Evolutionary conservation across 2,329 filamentous ascomycete genomes (phyloP), one percentile per base, ranked within the genome.

Genomic region (Beauveria varroae): DNA sequence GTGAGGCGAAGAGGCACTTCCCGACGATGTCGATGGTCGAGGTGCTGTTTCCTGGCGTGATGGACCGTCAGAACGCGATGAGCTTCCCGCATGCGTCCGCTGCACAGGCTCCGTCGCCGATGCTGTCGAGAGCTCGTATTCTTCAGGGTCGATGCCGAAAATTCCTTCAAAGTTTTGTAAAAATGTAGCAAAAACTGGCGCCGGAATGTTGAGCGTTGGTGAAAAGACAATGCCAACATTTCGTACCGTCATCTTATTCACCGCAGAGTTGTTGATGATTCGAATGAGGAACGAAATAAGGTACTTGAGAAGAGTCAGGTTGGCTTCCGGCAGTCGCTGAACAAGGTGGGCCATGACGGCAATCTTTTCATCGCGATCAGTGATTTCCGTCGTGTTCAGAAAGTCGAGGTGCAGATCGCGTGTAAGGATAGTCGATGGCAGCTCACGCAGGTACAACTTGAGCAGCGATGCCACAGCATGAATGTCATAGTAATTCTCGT

Each of bases 171-270:
- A 97, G 69, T 98, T 93, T 65, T 95, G 93, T 62, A 99, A 81
- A 73, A 99, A 95, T 73, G 96, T 83, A 3, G 93, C 92, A 72
- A 99, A 97, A 12, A 99, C 88, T 0, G 93, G 93, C 0, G 92
- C 92, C 0, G 95, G 93, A 49, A 99, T 96, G 73, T 98, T 98
- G 59, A 99, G 82, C 0, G 95, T 98, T 0, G 95, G 95, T 18
- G 95, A 96, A 74, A 99, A 99, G 61, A 99, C 93, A 68, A 99
- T 98, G 65, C 95, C 93, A 60, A 99, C 91, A 70, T 99, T 99
- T 66, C 93, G 87, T 58, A 97, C 90, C 12, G 90, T 97, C 95
- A 99, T 99, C 80, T 97, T 98, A 79, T 99, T 99, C 64, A 89
- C 80, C 67, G 90, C 87, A 7, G 91, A 81, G 68, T 97, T 92